Base-by-base conservation (phyloP, 257 asterid genomes). In the Solanum verrucosum region DNA sequence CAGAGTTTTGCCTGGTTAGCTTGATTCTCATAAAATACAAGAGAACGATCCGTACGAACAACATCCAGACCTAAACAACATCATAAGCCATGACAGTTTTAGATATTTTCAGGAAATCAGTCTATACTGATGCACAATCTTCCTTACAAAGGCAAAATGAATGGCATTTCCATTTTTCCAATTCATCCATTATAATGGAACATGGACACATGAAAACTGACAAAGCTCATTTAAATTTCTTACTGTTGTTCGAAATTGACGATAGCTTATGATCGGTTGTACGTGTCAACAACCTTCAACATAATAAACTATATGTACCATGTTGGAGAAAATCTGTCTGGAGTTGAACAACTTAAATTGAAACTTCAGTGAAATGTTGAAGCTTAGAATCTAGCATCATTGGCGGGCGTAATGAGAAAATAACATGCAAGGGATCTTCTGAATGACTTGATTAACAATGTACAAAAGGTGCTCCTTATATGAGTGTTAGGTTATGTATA, bases 1-100 rank as follows among this genome's bases (percentile, higher is more conserved):
- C 98, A 96, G 86, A 96, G 96, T 91, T 92, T 95, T 83, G 95
- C 99, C 90, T 90, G 96, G 89, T 96, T 96, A 89, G 92, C 94
- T 92, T 95, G 95, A 87, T 68, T 89, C 91, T 96, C 99, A 89
- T 95, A 96, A 87, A 89, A 96, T 67, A 87, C 91, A 87, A 96
- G 93, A 78, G 94, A 89, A 49, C 98, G 98, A 90, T 96, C 99
- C 20, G 99, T 96, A 87, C 99, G 96, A 68, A 90, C 94, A 89
- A 96, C 98, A 90, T 96, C 99, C 93, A 96, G 88, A 89, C 99
- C 99, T 96, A 82, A 49, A 52, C 29, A 82, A 31, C 44, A 10
- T 49, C 86, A 82, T 49, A 49, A 49, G 7, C 71, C 86, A 82
- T 29, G 27, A 31, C 70, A 82, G 44, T 82, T 31, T 18, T 20